These are phyloP conservation scores for Hermanozyma aechmeae DNA, from an alignment of 805 yeast species.

Conservation along the genomic window DNA sequence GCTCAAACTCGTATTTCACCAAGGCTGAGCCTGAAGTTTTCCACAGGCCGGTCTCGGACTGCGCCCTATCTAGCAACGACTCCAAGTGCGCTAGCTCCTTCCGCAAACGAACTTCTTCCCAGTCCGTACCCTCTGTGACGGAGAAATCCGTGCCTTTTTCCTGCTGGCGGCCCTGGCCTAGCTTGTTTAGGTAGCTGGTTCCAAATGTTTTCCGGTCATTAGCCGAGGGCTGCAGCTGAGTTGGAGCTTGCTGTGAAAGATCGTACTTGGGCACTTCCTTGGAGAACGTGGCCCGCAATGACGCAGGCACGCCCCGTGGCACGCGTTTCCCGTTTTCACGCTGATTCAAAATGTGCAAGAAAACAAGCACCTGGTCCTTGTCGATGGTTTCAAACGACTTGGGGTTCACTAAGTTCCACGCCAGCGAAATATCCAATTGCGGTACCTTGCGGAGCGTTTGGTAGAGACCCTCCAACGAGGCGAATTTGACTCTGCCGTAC, in stretches of 20 bases:
- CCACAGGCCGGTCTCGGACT: conserved; percentile 10
- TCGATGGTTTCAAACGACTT: conserved; percentile 80
- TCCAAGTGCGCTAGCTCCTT: conserved; percentile 74
- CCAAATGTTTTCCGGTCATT: conserved; percentile 36
- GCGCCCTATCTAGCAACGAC: conserved; percentile 47
- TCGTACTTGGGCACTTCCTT: conserved; percentile 75
- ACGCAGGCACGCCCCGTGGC: conserved; percentile 92
- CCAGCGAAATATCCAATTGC: conserved; percentile 72
- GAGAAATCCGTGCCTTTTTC: conserved; percentile 61
- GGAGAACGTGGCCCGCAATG: conserved; percentile 83
- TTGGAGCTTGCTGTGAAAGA: conserved; percentile 18
- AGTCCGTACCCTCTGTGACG: conserved; percentile 69
- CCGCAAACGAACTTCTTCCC: conserved; percentile 84
- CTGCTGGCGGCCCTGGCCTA: conserved; percentile 40
- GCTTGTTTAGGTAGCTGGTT: conserved; percentile 42
- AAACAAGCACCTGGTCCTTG: conserved; percentile 85
- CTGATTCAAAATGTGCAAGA: conserved; percentile 84
- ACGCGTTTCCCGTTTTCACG: conserved; percentile 76
- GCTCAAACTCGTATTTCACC: conserved; percentile 63
- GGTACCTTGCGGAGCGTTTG: conserved; percentile 65
- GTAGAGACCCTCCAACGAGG: conserved; percentile 62
- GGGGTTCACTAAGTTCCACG: conserved; percentile 95
- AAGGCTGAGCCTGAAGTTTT: conserved; percentile 16
- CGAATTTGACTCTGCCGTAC: conserved; percentile 73
- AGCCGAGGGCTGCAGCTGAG: conserved; percentile 8